These are phyloP conservation scores for sorghum (Sorghum bicolor) DNA, from an alignment of 176 grass and related monocot species.

Conservation along the genomic window DNA sequence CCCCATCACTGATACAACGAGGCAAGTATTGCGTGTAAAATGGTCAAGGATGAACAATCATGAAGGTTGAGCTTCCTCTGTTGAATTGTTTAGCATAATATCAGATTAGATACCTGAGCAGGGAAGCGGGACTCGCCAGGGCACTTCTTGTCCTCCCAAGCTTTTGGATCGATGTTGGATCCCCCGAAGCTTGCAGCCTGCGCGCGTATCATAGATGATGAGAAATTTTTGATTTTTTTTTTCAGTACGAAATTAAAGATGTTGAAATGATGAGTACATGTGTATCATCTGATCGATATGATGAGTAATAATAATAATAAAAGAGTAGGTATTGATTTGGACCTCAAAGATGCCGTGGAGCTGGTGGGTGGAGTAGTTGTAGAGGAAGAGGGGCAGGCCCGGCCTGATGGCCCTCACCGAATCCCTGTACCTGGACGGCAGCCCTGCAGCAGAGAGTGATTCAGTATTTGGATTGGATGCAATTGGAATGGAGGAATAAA, in stretches of 20 bases:
- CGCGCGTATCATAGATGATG: slow-evolving; percentile 6
- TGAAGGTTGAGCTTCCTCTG: not conserved
- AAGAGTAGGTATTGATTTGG: not conserved
- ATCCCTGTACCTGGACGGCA: slow-evolving; percentile 95
- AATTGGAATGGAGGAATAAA: not conserved
- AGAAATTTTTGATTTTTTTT: not conserved
- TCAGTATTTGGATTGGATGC: not conserved
- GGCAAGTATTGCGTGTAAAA: not conserved
- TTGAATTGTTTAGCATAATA: not conserved
- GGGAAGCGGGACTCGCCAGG: slow-evolving; percentile 95
- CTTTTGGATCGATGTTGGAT: slow-evolving; percentile 88
- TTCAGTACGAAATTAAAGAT: not conserved
- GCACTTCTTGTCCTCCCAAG: slow-evolving; percentile 99
- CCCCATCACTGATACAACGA: no score
- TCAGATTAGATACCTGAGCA: slow-evolving; percentile 49
- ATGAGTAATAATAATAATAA: not conserved
- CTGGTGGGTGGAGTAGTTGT: slow-evolving; percentile 99
- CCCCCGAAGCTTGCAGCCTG: slow-evolving; percentile 95
- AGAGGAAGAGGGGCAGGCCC: slow-evolving; percentile 94
- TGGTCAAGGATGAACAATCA: not conserved
- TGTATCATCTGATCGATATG: not conserved
- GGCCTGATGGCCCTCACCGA: slow-evolving; percentile 92
- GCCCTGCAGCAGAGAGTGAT: not conserved
- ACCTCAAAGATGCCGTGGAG: slow-evolving; percentile 95
- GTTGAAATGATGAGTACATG: not conserved